Evolutionary conservation across 2,329 filamentous ascomycete genomes (phyloP), one percentile per base, ranked within the genome.

Genomic region (Hypoxylon sp.): DNA sequence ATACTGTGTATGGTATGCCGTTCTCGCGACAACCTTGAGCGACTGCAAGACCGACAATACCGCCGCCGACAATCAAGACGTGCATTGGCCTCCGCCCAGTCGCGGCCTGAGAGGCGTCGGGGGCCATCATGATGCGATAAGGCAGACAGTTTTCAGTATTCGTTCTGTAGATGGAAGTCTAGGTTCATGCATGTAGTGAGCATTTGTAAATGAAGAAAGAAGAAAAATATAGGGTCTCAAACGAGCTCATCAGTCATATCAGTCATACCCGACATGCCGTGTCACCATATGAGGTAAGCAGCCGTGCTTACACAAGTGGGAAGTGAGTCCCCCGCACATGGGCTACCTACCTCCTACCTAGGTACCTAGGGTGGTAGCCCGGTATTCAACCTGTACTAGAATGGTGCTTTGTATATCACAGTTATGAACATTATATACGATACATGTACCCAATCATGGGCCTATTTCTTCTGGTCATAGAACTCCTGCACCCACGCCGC

Each of bases 401-500:
- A 37, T n/a, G 15, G 32, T 37, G 15, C 30, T 34, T 37, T 37
- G 20, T 41, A 41, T 41, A 41, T 41, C 17, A 3, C 7, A 20
- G 20, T 26, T 26, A 26, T 58, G 43, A 26, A 51, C 20, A 66
- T 57, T 64, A 56, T 22, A 44, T 59, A 49, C 30, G 26, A 47
- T 53, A 41, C 37, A 53, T 26, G 17, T 63, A 15, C 28, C 17
- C 24, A 8, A 17, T 1, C 15, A 39, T 6, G 8, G 13, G 56
- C 53, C 53, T 68, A 70, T 24, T 59, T 62, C 71, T 77, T 74
- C 54, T 71, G 60, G 4, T 64, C 65, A 55, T 80, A 80, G 53
- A 76, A 88, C 72, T 87, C 83, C 0, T 73, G 76, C 2, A 88
- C 82, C 86, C 86, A 88, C 20, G 70, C 72, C 65, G 79, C 81